Percentiles rank a stretch among this genome's conserved stretches.
These are phyloP conservation scores for Canna indica DNA, from an alignment of 176 grass and related monocot species.

Conservation along the genomic window DNA sequence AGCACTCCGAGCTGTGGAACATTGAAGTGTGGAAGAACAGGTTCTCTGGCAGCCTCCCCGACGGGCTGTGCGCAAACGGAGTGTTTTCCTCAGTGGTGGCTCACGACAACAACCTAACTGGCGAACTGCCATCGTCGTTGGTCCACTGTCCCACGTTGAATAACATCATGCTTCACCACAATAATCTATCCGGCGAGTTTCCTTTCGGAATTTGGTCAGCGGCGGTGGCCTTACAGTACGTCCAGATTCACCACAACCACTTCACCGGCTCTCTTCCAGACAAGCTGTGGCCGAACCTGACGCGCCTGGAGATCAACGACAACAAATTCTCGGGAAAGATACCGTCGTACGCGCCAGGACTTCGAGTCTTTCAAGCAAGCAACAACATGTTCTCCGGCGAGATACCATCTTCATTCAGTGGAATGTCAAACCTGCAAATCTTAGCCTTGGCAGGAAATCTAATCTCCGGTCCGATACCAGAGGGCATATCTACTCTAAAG, in stretches of 20 bases:
- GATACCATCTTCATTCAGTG: slow-evolving; percentile 4
- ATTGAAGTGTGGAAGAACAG: slow-evolving; percentile 27
- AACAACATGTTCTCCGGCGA: slow-evolving; percentile 31
- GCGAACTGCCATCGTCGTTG: slow-evolving; percentile 21
- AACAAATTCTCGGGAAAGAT: slow-evolving; percentile 36
- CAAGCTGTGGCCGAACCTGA: slow-evolving; percentile 22
- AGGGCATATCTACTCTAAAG: slow-evolving; percentile 24
- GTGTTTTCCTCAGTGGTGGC: slow-evolving; percentile 25
- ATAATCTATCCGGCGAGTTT: slow-evolving; percentile 34
- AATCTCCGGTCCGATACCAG: slow-evolving; percentile 24
- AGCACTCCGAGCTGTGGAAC: slow-evolving; percentile 26
- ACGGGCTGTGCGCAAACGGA: slow-evolving; percentile 28
- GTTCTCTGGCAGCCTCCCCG: slow-evolving; percentile 30
- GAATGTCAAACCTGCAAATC: not conserved
- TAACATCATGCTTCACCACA: slow-evolving; percentile 28
- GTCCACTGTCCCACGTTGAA: slow-evolving; percentile 21
- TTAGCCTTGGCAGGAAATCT: slow-evolving; percentile 15
- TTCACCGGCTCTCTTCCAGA: slow-evolving; percentile 37
- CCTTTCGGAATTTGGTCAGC: slow-evolving; percentile 40
- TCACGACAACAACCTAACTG: slow-evolving; percentile 37
- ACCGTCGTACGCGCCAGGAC: not conserved
- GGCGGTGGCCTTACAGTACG: not conserved
- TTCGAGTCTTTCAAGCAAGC: slow-evolving; percentile 10
- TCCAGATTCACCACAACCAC: slow-evolving; percentile 32
- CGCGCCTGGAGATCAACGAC: slow-evolving; percentile 27